Conservation (phyloP, 1,284 basidiomycete genomes). For the Ganoderma lingzhi region DNA sequence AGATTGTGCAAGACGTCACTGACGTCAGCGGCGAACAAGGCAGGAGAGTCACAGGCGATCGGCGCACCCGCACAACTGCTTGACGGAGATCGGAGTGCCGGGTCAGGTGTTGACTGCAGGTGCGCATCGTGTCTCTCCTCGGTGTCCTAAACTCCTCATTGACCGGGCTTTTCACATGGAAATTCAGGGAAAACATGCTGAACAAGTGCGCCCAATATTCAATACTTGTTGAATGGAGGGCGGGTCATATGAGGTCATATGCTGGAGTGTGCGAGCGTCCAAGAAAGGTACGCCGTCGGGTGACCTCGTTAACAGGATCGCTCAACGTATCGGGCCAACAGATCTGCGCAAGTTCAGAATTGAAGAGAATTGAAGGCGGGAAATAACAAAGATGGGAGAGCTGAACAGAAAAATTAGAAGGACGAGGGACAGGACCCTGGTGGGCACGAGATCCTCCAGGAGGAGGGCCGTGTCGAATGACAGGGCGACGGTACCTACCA, state of each 20-base stretch:
- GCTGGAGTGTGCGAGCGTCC: neutral
- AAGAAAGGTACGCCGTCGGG: slow-evolving; percentile 1
- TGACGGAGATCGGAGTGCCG: neutral
- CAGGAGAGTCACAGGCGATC: neutral
- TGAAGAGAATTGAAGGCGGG: neutral
- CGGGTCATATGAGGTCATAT: slow-evolving; percentile 5
- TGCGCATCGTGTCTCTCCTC: neutral
- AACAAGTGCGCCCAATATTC: neutral
- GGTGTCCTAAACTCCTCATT: neutral
- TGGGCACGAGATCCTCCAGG: neutral
- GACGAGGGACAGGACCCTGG: neutral
- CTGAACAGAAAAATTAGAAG: neutral
- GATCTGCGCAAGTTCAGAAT: neutral
- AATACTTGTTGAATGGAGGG: neutral
- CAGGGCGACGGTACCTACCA: neutral
- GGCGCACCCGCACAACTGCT: neutral
- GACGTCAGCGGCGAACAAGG: neutral
- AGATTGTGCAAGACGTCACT: neutral
- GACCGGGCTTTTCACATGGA: slow-evolving; percentile 5
- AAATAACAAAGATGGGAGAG: neutral
- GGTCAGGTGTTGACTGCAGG: neutral
- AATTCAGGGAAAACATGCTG: neutral
- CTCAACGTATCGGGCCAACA: neutral
- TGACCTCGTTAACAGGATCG: neutral
- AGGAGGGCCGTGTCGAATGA: neutral